Base-by-base conservation (phyloP, 2,329 filamentous ascomycete species). In the Xylaria sp. region DNA sequence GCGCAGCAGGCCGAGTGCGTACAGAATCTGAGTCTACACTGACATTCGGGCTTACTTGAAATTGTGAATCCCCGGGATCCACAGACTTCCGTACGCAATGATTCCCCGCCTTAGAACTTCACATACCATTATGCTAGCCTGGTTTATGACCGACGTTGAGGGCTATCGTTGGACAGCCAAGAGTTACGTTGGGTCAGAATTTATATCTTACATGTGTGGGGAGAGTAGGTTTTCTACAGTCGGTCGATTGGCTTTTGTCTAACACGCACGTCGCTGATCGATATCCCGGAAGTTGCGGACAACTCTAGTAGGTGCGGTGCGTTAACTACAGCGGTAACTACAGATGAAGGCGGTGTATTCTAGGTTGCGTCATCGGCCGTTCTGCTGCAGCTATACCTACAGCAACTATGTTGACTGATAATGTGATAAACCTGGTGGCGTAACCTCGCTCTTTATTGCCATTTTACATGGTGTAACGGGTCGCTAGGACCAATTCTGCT, bases 401-500 rank as follows among this genome's bases (percentile, higher is more conserved):
- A 21, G 38, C 13, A 37, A 19, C n/a, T 37, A 41, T 29, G 33
- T 41, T 53, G 33, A 48, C 48, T 19, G 53, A 27, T 53, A 43
- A 43, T 27, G 54, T 44, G 29, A 31, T 15, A n/a, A 27, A 46
- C 6, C 11, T 3, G 3, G 31, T 35, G 17, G 58, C 46, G 25
- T 57, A 46, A 61, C 46, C 58, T 38, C 46, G 27, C 15, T 17
- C 35, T n/a, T n/a, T n/a, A n/a, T n/a, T 23, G 25, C 19, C 21
- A 41, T 17, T n/a, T 15, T 19, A n/a, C 17, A 55, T 57, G n/a
- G n/a, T n/a, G 58, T 38, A 56, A 17, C 10, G 13, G 25, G 19
- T 2, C 15, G 19, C 23, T 19, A 4, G 31, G 38, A 13, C 31
- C 11, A 19, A 33, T 37, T 40, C 52, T 47, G 47, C 53, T 13